Evolutionary conservation across 768 basidiomycete species (phyloP).

Genomic region (Kwoniella botswanensis): DNA sequence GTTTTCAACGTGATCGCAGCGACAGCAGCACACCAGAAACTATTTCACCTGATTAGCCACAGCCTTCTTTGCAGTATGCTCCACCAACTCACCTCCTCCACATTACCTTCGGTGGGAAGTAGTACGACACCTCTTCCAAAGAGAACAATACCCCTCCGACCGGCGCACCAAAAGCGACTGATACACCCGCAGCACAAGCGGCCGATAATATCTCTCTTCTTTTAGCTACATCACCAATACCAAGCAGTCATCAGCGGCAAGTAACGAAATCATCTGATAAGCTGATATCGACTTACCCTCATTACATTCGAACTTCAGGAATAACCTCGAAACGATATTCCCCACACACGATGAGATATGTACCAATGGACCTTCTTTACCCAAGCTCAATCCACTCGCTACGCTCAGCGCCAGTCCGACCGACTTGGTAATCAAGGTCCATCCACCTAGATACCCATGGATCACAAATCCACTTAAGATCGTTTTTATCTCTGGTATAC

Average conservation of each 20-base stretch:
- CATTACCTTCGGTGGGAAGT: constrained; percentile 94
- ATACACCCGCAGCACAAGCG: constrained; percentile 95
- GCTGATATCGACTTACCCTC: constrained; percentile 67
- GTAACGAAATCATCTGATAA: neutral
- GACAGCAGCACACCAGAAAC: constrained; percentile 86
- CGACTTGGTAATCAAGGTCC: constrained; percentile 86
- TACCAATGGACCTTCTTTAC: constrained; percentile 88
- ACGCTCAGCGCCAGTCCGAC: constrained; percentile 88
- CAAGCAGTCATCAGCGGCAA: neutral
- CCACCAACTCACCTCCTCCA: constrained; percentile 76
- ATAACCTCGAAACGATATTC: constrained; percentile 86
- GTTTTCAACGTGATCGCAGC: constrained; percentile 79
- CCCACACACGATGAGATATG: constrained; percentile 92
- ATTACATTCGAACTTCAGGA: constrained; percentile 89
- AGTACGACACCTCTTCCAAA: constrained; percentile 93
- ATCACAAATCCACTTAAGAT: constrained; percentile 78
- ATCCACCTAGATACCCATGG: constrained; percentile 91
- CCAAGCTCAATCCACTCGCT: constrained; percentile 86
- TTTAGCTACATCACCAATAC: constrained; percentile 66
- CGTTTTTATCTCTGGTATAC: constrained; percentile 90
- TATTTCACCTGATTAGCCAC: constrained; percentile 45
- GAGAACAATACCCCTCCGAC: constrained; percentile 67
- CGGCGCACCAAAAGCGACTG: constrained; percentile 95
- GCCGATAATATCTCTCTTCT: constrained; percentile 93
- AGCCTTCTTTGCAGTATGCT: neutral